Evolutionary conservation across 116 monocot genomes (phyloP).

Genomic region (Zostera marina): DNA sequence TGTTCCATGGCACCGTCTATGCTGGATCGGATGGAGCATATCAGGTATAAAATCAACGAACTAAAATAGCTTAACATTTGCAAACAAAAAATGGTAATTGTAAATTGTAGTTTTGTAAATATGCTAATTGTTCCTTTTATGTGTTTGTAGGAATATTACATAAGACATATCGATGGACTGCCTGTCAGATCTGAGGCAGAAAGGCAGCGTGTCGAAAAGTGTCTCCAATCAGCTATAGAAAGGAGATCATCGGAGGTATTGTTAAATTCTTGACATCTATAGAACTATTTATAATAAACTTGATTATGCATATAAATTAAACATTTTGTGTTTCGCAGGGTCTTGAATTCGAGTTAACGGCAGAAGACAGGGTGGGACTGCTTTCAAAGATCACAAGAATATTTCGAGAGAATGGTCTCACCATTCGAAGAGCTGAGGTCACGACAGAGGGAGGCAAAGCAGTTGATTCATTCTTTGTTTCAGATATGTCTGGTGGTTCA

Average conservation of each 20-base stretch:
- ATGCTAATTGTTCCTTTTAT: not conserved
- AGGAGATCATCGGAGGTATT: conserved; percentile 34
- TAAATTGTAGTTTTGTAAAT: not conserved
- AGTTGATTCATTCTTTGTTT: conserved; percentile 28
- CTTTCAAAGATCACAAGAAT: conserved; percentile 42
- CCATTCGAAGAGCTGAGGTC: conserved; percentile 37
- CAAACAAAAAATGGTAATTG: no score
- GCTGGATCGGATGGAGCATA: conserved; percentile 22
- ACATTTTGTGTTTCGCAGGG: conserved; percentile 13
- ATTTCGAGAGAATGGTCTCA: conserved; percentile 43
- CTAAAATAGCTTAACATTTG: not conserved
- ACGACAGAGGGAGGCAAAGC: conserved; percentile 29
- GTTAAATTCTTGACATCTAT: conserved; percentile 9
- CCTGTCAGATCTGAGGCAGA: conserved; percentile 48
- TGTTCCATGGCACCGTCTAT: conserved; percentile 44
- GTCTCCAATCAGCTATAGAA: conserved; percentile 46
- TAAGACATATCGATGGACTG: conserved; percentile 35
- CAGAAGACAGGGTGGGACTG: conserved; percentile 30
- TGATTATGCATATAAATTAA: conserved; percentile 12
- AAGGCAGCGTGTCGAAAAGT: conserved; percentile 31
- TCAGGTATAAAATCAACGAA: conserved; percentile 19
- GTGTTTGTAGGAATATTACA: conserved; percentile 44
- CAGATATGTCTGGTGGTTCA: conserved; percentile 27
- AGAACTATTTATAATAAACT: conserved; percentile 22
- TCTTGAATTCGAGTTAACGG: conserved; percentile 26